Conservation (phyloP, 225 moss, liverwort and hornwort genomes). For the Neckera pumila region DNA sequence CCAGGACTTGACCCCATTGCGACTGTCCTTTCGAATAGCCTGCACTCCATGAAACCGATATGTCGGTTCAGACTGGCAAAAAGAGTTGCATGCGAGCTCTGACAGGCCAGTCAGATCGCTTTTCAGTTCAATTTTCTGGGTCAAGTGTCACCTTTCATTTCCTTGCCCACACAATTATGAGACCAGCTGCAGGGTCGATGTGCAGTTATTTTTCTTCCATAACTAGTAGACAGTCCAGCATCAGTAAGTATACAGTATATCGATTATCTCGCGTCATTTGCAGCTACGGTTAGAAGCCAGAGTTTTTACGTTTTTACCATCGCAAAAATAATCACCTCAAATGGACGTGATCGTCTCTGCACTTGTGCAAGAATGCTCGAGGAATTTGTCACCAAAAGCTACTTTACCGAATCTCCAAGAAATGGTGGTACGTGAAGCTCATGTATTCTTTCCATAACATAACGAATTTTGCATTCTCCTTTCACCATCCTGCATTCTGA, state of each 20-base stretch:
- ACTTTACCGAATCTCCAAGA: neutral
- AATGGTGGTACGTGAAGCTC: neutral
- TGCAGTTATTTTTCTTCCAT: neutral
- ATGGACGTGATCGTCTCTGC: neutral
- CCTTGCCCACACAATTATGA: neutral
- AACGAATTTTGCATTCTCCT: neutral
- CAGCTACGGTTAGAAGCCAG: neutral
- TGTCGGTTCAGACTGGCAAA: neutral
- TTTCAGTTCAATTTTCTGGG: neutral
- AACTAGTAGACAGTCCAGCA: neutral
- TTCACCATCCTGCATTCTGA: neutral
- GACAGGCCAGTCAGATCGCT: neutral
- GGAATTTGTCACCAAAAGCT: neutral
- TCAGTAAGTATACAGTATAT: neutral
- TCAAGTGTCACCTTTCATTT: neutral
- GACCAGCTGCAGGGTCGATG: neutral
- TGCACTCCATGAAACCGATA: constrained; percentile 1
- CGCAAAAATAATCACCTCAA: neutral
- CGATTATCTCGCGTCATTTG: neutral
- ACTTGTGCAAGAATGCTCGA: neutral
- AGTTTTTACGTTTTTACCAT: neutral
- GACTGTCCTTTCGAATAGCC: constrained; percentile 2
- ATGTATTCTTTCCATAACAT: neutral
- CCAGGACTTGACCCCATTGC: constrained; percentile 4
- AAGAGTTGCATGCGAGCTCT: neutral